Conservation (phyloP, 2,329 filamentous ascomycete species). For the Colletotrichum chrysophilum region DNA sequence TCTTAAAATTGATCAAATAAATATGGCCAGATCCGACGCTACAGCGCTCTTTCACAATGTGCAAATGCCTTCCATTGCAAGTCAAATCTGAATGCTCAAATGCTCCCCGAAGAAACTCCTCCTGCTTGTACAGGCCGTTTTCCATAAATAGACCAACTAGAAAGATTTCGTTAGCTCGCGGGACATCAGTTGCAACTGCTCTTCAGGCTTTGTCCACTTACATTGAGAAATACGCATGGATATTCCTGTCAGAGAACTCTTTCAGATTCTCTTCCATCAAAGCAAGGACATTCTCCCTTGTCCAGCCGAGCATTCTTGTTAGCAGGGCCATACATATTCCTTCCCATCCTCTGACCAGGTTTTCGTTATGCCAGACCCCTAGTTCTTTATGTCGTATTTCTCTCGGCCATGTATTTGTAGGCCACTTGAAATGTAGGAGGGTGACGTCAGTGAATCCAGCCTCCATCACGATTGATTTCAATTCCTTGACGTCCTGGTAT, state of each 20-base stretch:
- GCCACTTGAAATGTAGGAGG: conserved; percentile 53
- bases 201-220: not conserved
- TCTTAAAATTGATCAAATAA: not conserved
- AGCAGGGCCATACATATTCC: conserved; percentile 29
- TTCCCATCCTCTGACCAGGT: conserved; percentile 26
- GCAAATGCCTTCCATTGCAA: not conserved
- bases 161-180: not conserved
- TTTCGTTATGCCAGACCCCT: conserved; percentile 34
- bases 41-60: not conserved
- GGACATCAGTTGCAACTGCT: not conserved
- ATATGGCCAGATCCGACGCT: not conserved
- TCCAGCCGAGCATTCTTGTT: conserved; percentile 29
- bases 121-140: not conserved
- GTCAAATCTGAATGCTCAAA: not conserved
- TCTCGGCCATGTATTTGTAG: conserved; percentile 56
- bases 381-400: conserved; percentile 56
- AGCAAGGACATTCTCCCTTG: conserved; percentile 24
- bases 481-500: conserved; percentile 28
- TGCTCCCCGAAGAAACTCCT: not conserved
- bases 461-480: conserved; percentile 46
- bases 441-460: conserved; percentile 59
- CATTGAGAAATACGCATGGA: conserved; percentile 25
- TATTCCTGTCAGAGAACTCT: conserved; percentile 26
- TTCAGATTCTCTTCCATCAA: conserved; percentile 27
- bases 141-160: not conserved